Base-by-base conservation (phyloP, 2,329 filamentous ascomycete species). In the Neonectria neomacrospora region DNA sequence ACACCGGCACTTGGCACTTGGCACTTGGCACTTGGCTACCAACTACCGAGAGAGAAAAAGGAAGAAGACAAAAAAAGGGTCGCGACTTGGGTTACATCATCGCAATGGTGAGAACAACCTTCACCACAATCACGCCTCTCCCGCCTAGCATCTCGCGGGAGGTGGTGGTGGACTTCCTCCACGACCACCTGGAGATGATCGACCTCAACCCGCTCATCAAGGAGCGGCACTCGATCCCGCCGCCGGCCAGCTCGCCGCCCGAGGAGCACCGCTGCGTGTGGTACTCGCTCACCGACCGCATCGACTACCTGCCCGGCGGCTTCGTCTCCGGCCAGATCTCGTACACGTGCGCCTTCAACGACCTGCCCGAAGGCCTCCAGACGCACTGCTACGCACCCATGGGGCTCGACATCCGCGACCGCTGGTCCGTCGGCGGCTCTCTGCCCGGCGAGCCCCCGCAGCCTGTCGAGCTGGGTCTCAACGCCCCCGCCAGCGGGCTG, bases 361-460 rank as follows among this genome's bases (percentile, higher is more conserved):
- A 96, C 73, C 82, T 93, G 20, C 81, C 88, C 4, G 81, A 86
- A 59, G 93, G 93, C 5, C 78, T 97, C 28, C 89, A 94, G 79
- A 96, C 93, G 14, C 93, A 96, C 75, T 89, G 90, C 71, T 95
- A 93, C 73, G 93, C 93, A 4, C 93, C 94, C 1, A 86, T 93
- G 74, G 92, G 92, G 11, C 85, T 96, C 55, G 89, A 96, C 65
- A 91, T 96, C 69, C 88, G 88, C 63, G 90, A 88, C 52, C 91
- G 90, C 78, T 97, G 93, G 92, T 89, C 84, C 9, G 82, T 97
- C 4, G 88, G 87, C 48, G 93, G 93, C 10, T 88, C 86, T 10
- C 79, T 91, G 44, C 89, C 90, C 0, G 91, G 90, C 18, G 92
- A 96, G 77, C 85, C 88, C 1, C 81, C 83, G 30, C 85, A 90